phyloP scores from a whole-genome alignment of 208 protist species.

The Vickermania ingenoplastis region DNA sequence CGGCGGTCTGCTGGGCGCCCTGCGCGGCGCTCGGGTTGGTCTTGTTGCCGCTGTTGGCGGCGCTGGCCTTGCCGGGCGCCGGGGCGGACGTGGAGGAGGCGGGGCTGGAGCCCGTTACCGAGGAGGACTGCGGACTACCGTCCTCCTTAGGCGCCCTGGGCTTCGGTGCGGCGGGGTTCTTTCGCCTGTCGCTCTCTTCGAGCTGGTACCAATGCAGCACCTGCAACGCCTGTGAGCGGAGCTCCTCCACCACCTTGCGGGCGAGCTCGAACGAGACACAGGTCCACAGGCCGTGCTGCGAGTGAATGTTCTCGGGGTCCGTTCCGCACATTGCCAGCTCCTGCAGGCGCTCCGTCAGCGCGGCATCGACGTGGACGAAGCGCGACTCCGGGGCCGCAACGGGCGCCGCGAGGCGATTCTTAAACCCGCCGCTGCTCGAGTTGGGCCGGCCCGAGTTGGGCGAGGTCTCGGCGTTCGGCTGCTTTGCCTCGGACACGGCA shows the following conservation, averaged over 20 bases:
- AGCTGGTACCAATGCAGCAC: constrained; percentile 22
- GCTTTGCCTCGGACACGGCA: not conserved
- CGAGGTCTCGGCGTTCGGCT: not conserved
- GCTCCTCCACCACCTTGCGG: constrained; percentile 15
- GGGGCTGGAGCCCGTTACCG: constrained; percentile 3
- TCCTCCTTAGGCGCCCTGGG: not conserved
- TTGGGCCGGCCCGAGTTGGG: not conserved
- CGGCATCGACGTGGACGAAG: constrained; percentile 5
- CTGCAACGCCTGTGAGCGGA: constrained; percentile 11
- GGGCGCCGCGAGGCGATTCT: constrained; percentile 3
- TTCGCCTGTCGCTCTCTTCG: constrained; percentile 2
- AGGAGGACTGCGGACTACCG: constrained; percentile 1
- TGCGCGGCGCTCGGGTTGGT: not conserved
- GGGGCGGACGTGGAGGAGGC: constrained; percentile 10
- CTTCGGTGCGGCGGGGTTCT: not conserved
- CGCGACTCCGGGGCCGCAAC: not conserved
- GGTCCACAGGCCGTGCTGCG: not conserved
- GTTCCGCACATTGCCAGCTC: not conserved
- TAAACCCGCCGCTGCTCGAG: not conserved
- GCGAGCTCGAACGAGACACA: constrained; percentile 15
- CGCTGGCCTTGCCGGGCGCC: constrained; percentile 5
- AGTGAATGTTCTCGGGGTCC: not conserved
- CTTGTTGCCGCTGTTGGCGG: constrained; percentile 2
- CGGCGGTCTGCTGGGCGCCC: not conserved
- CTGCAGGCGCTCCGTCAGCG: constrained; percentile 8